Evolutionary conservation across 179 eudicot genomes (phyloP), one percentile per base, ranked within the genome.

Genomic region (Silene noctiflora): DNA sequence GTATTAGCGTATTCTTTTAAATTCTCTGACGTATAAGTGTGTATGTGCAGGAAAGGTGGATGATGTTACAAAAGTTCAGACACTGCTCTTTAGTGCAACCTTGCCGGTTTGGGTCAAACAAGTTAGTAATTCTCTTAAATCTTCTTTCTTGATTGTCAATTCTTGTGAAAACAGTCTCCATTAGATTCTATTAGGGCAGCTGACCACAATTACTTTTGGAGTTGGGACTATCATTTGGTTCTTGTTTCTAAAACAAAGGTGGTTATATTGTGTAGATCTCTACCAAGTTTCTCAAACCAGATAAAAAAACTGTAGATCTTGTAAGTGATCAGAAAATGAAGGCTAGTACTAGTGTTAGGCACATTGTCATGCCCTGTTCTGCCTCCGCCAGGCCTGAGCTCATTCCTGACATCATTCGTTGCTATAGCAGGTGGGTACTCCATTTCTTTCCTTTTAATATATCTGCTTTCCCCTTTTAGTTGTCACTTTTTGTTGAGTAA

Each of bases 311-410:
- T 69, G 92, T 89, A 20, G 99, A 95, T 84, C 99, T 95, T 80
- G 96, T 95, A 72, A 94, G 99, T 70, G 89, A 91, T 81, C 97
- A 95, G 84, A 90, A 87, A 80, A 91, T 93, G 97, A 95, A 95
- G 84, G 99, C 99, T 46, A 93, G 97, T 81, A 87, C 83, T 72
- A 89, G 65, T 85, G 94, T 95, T 53, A 87, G 98, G 81, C 98
- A 94, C 83, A 87, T 92, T 76, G 93, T 91, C 29, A 85, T 93
- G 68, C 99, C 99, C 10, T 95, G 99, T 84, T 86, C 96, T 63
- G 79, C 77, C 71, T 76, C 89, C 55, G 99, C 97, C 21, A 89
- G 90, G 87, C 58, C 87, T 20, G 91, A 91, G 70, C 87, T 95
- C 67, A 91, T 95, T 83, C 99, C 99, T 71, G 99, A 93, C 78